Percentiles rank a stretch among this genome's conserved stretches.
Conservation (phyloP, 2,329 filamentous ascomycete genomes). For the Diaporthe vexans region DNA sequence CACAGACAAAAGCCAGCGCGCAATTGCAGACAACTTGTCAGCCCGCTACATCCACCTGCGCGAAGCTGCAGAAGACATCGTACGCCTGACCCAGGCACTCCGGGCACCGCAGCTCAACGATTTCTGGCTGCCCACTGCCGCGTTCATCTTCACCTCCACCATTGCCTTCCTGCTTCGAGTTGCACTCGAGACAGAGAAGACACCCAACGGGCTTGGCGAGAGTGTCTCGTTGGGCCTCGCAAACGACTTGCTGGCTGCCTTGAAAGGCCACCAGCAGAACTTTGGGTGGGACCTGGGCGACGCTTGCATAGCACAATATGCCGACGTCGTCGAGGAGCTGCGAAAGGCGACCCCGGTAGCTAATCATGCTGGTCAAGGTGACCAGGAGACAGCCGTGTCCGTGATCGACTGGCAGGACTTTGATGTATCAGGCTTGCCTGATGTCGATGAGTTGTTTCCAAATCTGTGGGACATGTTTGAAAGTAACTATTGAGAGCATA, state of each 20-base stretch:
- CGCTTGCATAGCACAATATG: constrained; percentile 62
- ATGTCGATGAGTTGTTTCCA: constrained; percentile 33
- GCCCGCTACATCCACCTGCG: constrained; percentile 58
- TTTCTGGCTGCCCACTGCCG: constrained; percentile 64
- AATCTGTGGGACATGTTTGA: constrained; percentile 39
- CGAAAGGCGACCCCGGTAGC: constrained; percentile 44
- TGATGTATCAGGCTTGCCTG: constrained; percentile 5
- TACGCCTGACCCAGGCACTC: constrained; percentile 62
- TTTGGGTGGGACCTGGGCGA: constrained; percentile 65
- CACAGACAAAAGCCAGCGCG: constrained; percentile 46
- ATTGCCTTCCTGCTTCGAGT: constrained; percentile 65
- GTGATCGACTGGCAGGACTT: constrained; percentile 22
- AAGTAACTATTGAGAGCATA: neutral
- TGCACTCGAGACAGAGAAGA: constrained; percentile 59
- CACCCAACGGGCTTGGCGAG: constrained; percentile 51
- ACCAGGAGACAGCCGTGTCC: neutral
- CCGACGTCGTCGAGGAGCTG: constrained; percentile 62
- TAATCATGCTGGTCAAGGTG: neutral
- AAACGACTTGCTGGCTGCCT: constrained; percentile 55
- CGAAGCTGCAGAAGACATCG: constrained; percentile 62
- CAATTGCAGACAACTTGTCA: constrained; percentile 40
- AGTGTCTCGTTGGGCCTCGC: constrained; percentile 59
- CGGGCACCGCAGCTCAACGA: constrained; percentile 58
- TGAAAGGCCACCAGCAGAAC: constrained; percentile 56
- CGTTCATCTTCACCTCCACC: constrained; percentile 63